Evolutionary conservation across 2,329 filamentous ascomycete species (phyloP).

Genomic region (Beauveria asiatica): DNA sequence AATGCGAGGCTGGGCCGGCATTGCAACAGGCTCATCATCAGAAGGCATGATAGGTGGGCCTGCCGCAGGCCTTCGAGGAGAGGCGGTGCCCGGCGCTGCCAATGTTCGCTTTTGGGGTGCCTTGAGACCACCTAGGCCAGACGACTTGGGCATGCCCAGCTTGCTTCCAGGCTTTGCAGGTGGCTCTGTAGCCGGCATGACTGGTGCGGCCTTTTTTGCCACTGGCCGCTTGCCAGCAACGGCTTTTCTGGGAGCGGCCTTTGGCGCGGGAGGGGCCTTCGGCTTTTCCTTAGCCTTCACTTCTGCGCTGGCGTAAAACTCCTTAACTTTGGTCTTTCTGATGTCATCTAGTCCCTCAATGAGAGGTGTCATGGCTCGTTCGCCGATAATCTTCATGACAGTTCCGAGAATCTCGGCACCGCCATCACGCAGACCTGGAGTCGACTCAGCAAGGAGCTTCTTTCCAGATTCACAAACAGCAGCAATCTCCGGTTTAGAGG

Average conservation of each 20-base stretch:
- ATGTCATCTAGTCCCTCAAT: conserved; percentile 93
- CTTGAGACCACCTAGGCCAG: conserved; percentile 48
- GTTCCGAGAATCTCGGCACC: conserved; percentile 90
- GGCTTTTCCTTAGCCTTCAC: conserved; percentile 58
- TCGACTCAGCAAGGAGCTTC: conserved; percentile 84
- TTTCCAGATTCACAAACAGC: conserved; percentile 81
- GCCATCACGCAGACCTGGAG: conserved; percentile 74
- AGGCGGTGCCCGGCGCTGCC: conserved; percentile 39
- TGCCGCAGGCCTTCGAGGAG: conserved; percentile 45
- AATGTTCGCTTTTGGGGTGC: conserved; percentile 49
- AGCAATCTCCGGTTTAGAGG: conserved; percentile 73
- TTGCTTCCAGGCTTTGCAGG: conserved; percentile 47
- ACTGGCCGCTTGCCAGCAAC: conserved; percentile 33
- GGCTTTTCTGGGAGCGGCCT: conserved; percentile 42
- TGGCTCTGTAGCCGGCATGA: conserved; percentile 35
- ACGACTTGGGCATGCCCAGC: conserved; percentile 45
- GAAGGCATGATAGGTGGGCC: conserved; percentile 38
- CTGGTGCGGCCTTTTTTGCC: conserved; percentile 37
- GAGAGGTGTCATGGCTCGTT: conserved; percentile 88
- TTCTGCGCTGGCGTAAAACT: conserved; percentile 63
- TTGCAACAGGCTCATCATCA: conserved; percentile 48
- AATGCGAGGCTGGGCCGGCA: conserved; percentile 53
- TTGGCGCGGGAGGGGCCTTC: conserved; percentile 60
- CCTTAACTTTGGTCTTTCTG: conserved; percentile 89
- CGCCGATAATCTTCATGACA: conserved; percentile 97